Evolutionary conservation across 345 rosid species (phyloP), one percentile per base, ranked within the genome.

Genomic region (Odontarrhena argentea): DNA sequence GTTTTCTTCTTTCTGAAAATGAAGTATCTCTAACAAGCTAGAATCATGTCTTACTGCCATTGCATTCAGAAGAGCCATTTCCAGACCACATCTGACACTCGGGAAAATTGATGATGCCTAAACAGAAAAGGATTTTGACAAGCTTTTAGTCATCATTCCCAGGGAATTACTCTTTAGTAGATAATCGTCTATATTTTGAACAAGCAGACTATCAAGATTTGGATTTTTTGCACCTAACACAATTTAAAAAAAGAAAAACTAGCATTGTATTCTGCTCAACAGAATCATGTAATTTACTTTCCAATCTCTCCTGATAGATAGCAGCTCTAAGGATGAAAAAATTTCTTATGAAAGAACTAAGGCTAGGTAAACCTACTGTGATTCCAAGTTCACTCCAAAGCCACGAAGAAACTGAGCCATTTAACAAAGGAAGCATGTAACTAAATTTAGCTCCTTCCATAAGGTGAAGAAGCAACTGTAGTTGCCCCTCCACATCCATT

Each of bases 71-170:
- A 93, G 77, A 63, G 97, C 97, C 98, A 90, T 87, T 84, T 93
- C 98, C 65, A 93, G 65, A 75, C 98, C 98, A 73, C 92, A 93
- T 80, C 92, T 78, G 64, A 93, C 96, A 83, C 96, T 93, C 6
- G 96, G 92, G 70, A 85, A 86, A 77, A 93, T 75, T 28, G 94
- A 83, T 77, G 71, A 67, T 75, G 80, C 92, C 97, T 93, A 79
- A 56, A 24, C 69, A n/a, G 5, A 74, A 37, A 60, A 60, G 9
- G 9, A 13, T 28, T 37, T 44, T 36, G 63, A 73, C 28, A 37
- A 53, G 34, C 63, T 28, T 60, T 63, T 22, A 58, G 24, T 42
- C 48, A 34, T 50, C 6, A 57, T 53, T 59, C 26, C 37, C 10
- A 53, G 32, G 26, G 0, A 37, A 68, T 18, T 13, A 47, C 28